phyloP scores from a whole-genome alignment of 2,329 filamentous ascomycete genomes.

The Emericellopsis cladophorae region DNA sequence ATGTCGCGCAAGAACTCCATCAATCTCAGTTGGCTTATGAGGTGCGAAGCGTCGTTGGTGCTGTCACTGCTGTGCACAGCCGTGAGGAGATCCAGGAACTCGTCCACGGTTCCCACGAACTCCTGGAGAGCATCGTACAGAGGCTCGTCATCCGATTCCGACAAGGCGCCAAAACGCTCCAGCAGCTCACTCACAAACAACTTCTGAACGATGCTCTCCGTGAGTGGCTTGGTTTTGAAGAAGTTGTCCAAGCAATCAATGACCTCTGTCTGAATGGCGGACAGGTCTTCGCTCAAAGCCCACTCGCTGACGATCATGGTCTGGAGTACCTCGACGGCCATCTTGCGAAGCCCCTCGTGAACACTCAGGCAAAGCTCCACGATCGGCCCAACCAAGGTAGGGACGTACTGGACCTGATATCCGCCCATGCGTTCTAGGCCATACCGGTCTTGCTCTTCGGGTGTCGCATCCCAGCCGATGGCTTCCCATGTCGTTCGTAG shows the following conservation, averaged over 20 bases:
- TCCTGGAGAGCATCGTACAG: constrained; percentile 66
- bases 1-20: constrained; percentile 97
- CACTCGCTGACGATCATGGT: constrained; percentile 99
- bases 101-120: constrained; percentile 74
- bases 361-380: constrained; percentile 92
- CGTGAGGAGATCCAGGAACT: constrained; percentile 80
- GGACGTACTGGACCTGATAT: constrained; percentile 97
- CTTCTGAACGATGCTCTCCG: constrained; percentile 83
- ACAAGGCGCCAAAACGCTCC: constrained; percentile 62
- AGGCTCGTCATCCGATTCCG: constrained; percentile 53
- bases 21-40: constrained; percentile 77
- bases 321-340: constrained; percentile 86
- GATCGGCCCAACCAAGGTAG: constrained; percentile 78
- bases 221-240: constrained; percentile 80
- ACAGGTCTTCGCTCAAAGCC: constrained; percentile 86
- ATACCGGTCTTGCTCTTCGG: constrained; percentile 67
- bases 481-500: constrained; percentile 82
- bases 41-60: constrained; percentile 62
- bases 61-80: constrained; percentile 72
- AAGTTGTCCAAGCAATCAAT: constrained; percentile 85
- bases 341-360: constrained; percentile 77
- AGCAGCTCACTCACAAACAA: constrained; percentile 81
- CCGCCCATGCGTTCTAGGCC: constrained; percentile 78
- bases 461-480: constrained; percentile 86
- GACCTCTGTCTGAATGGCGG: constrained; percentile 87